These are phyloP conservation scores for Penicillium psychrofluorescens DNA, from an alignment of 495 filamentous ascomycete genomes.

Conservation along the genomic window DNA sequence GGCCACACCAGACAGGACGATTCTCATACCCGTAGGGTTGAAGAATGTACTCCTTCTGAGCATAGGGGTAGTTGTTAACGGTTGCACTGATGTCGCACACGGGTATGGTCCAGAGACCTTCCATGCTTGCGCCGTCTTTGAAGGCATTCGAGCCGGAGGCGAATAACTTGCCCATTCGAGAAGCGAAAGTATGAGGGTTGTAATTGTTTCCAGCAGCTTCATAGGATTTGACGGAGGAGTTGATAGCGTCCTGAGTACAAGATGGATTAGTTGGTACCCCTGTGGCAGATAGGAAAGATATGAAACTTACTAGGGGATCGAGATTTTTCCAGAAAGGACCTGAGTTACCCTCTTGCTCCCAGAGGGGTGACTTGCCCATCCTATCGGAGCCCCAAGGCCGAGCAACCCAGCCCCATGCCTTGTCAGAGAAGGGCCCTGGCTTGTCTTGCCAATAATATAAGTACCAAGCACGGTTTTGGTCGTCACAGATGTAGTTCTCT, in stretches of 20 bases:
- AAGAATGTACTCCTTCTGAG: constrained; percentile 15
- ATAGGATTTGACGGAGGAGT: constrained; percentile 18
- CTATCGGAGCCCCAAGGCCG: constrained; percentile 6
- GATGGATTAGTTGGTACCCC: background rate
- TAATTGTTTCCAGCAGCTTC: constrained; percentile 18
- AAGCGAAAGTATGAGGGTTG: background rate
- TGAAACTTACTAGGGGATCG: background rate
- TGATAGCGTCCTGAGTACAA: constrained; percentile 14
- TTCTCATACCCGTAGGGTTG: constrained; percentile 17
- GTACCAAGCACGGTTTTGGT: constrained; percentile 21
- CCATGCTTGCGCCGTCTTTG: constrained; percentile 13
- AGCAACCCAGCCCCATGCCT: constrained; percentile 20
- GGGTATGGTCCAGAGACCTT: constrained; percentile 22
- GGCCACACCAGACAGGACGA: constrained; percentile 20
- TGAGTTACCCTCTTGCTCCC: constrained; percentile 3
- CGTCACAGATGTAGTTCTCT: constrained; percentile 7
- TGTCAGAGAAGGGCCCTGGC: constrained; percentile 6
- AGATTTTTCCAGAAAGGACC: too few species aligned
- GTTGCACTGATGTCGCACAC: constrained; percentile 18
- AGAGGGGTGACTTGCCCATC: constrained; percentile 11
- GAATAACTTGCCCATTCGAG: constrained; percentile 1
- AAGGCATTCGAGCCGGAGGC: constrained; percentile 11
- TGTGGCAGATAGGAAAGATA: background rate
- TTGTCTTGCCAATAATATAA: constrained; percentile 21
- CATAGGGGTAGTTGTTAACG: background rate